Base-by-base conservation (phyloP, 2,329 filamentous ascomycete genomes). In the Elsinoe batatas region DNA sequence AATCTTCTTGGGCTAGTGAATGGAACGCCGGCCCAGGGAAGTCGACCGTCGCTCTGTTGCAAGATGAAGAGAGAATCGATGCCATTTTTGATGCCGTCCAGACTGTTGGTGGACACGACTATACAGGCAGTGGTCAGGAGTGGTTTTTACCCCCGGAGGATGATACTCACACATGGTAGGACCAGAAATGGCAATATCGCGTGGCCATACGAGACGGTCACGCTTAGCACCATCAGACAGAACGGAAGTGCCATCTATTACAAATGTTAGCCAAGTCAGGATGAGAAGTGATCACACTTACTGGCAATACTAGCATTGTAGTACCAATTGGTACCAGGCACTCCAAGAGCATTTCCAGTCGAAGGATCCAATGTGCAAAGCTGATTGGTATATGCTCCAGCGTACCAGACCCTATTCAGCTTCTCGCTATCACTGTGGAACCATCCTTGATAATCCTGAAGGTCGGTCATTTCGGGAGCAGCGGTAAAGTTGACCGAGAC, bases 151-250 rank as follows among this genome's bases (percentile, higher is more conserved):
- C 36, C 4, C 36, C 6, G 6, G 36, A 15, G 36, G 12, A 37
- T 13, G 15, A 15, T 15, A 15, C 36, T 37, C 15, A 37, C 36
- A 74, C 12, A 79, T 73, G 37, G 70, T 73, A 3, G 79, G 78
- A 0, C 79, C 69, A 5, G 78, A 76, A 58, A 81, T 76, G 4
- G 72, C 72, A 68, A 82, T 77, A 62, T 83, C 80, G 2, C 79
- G 79, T 11, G 79, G 74, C 78, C 78, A 82, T 1, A 81, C 74
- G 30, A 78, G 68, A 10, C 77, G 71, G 60, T 81, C 79, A 26
- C 79, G 70, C 62, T 81, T 81, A 2, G 77, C 76, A 15, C 79
- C 79, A 62, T 82, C 79, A 0, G 67, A 65, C 10, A 70, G 54
- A 1, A 60, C 58, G 12, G 65, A 67, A 1, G 58, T 61, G 0